These are phyloP conservation scores for Sporodiniella umbellata DNA, from an alignment of 371 early-diverging fungal genomes.

Conservation along the genomic window DNA sequence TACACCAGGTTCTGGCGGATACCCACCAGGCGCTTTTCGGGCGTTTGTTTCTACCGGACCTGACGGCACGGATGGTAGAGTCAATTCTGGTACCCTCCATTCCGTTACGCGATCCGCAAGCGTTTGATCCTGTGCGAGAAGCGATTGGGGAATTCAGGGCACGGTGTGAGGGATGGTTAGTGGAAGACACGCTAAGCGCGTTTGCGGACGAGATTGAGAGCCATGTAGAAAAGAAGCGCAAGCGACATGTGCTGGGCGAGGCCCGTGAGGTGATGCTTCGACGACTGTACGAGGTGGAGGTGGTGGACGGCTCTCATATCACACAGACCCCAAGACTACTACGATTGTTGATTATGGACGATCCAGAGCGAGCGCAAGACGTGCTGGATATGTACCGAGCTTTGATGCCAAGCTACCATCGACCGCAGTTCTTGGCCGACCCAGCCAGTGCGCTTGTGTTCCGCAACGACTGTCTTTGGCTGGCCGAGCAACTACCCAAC, in stretches of 20 bases:
- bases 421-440: constrained; percentile 27
- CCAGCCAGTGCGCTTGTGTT: constrained; percentile 62
- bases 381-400: constrained; percentile 51
- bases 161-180: too few species aligned
- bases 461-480: constrained; percentile 70
- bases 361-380: constrained; percentile 31
- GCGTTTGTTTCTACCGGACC: constrained; percentile 17
- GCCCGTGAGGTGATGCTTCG: constrained; percentile 43
- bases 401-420: constrained; percentile 51
- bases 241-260: constrained; percentile 26
- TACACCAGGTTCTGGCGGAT: too few species aligned
- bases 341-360: constrained; percentile 27
- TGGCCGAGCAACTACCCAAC: constrained; percentile 39
- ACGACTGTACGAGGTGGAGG: constrained; percentile 36
- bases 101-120: constrained; percentile 23
- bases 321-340: constrained; percentile 44
- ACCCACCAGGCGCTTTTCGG: constrained; percentile 22
- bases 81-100: constrained; percentile 2
- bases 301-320: constrained; percentile 19
- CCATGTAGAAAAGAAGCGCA: constrained; percentile 36
- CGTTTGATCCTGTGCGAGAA: constrained; percentile 12
- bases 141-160: too few species aligned
- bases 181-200: neutral
- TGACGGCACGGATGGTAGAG: constrained; percentile 12
- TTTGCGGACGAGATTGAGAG: constrained; percentile 31